Evolutionary conservation across 2,329 filamentous ascomycete species (phyloP).

Genomic region (Penicillium sp.): DNA sequence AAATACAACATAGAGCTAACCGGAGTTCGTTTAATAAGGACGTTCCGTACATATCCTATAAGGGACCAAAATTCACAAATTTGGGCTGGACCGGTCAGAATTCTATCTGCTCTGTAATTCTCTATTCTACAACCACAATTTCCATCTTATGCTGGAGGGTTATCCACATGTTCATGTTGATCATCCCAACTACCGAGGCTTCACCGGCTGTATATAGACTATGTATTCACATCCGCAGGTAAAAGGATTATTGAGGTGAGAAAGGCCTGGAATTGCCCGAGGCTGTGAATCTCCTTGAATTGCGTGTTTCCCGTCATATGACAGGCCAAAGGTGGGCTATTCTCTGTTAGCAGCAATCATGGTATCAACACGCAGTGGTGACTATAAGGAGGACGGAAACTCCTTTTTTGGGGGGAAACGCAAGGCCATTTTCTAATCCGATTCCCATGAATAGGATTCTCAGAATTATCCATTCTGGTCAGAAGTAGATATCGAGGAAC

Average conservation of each 20-base stretch:
- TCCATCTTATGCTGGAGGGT: background rate
- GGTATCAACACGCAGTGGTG: too few relatives aligned
- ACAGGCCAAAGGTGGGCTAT: background rate
- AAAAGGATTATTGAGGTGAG: slow-evolving; percentile 62
- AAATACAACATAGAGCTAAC: background rate
- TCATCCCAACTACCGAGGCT: background rate
- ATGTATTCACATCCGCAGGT: slow-evolving; percentile 2
- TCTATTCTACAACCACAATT: background rate
- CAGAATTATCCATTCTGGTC: slow-evolving; percentile 11
- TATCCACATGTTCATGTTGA: background rate
- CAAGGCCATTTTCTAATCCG: slow-evolving; percentile 8
- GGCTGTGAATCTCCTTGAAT: slow-evolving; percentile 57
- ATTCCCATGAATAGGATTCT: slow-evolving; percentile 5
- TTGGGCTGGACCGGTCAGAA: background rate
- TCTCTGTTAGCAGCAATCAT: too few relatives aligned
- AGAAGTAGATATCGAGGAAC: background rate
- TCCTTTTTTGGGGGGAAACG: slow-evolving; percentile 8
- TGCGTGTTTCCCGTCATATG: slow-evolving; percentile 15
- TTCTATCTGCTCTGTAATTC: background rate
- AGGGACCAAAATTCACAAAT: background rate
- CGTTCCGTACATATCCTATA: background rate
- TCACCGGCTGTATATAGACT: background rate
- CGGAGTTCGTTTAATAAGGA: background rate
- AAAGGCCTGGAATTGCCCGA: slow-evolving; percentile 43
- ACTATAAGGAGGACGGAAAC: slow-evolving; percentile 4